These are phyloP conservation scores for Areca catechu DNA, from an alignment of 176 grass and related monocot species.

Conservation along the genomic window DNA sequence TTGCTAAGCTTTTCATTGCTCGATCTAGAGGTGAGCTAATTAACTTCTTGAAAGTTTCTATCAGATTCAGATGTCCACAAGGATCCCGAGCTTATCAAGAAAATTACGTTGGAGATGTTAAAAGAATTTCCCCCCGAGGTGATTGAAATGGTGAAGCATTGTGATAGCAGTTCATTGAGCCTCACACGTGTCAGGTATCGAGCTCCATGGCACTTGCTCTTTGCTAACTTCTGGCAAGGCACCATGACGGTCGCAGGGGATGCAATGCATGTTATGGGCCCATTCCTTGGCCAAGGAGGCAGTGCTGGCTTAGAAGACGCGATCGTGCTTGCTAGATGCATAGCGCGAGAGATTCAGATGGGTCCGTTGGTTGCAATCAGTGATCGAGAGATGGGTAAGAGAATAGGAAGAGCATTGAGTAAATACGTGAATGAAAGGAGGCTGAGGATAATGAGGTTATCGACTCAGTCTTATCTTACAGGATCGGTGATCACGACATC, in stretches of 20 bases:
- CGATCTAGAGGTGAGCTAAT: background rate
- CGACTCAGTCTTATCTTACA: conserved; percentile 12
- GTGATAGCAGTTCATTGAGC: conserved; percentile 24
- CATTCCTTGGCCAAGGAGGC: conserved; percentile 50
- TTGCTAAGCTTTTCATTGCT: no score
- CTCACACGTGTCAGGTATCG: conserved; percentile 16
- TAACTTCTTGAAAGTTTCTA: background rate
- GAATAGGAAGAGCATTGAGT: conserved; percentile 15
- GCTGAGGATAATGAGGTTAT: conserved; percentile 22
- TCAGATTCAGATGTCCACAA: background rate
- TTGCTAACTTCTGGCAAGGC: conserved; percentile 20
- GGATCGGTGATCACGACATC: background rate
- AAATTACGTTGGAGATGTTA: conserved; percentile 10
- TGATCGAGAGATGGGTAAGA: conserved; percentile 2
- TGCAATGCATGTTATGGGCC: conserved; percentile 50
- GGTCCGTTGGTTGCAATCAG: background rate
- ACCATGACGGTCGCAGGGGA: conserved; percentile 39
- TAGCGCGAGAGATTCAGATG: conserved; percentile 11
- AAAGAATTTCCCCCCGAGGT: conserved; percentile 17
- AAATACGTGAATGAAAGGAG: conserved; percentile 30
- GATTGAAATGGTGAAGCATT: conserved; percentile 15
- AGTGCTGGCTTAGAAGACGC: conserved; percentile 27
- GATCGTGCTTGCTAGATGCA: conserved; percentile 30
- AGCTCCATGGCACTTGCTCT: conserved; percentile 30
- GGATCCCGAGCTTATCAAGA: background rate